Base-by-base conservation (phyloP, 257 asterid genomes). In the Anisodus tanguticus region DNA sequence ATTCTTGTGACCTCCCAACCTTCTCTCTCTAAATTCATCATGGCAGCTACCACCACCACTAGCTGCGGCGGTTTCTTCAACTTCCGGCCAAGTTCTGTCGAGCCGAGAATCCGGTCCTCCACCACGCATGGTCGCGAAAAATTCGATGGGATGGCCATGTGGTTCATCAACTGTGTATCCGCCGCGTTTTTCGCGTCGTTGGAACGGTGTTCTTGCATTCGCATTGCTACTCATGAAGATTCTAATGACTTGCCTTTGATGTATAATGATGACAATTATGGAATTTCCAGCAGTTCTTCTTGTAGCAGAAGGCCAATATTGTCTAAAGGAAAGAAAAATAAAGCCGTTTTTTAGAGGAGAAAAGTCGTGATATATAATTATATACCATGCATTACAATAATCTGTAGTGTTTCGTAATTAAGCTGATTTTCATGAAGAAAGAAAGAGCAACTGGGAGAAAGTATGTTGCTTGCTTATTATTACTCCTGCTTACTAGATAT, bases 141-240 rank as follows among this genome's bases (percentile, higher is more conserved):
- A 72, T 85, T 94, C 79, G 97, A 94, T 58, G 94, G 96, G 8
- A 88, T 91, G 59, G 94, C 94, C 41, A 94, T 87, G 92, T 92
- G 98, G 98, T 67, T 94, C 63, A 55, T 92, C 62, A 92, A 93
- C 84, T 91, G 98, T 62, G 88, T 94, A 37, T 86, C 97, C 7
- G 89, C 86, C 3, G 98, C 91, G 4, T 94, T 94, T 59, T 94
- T 94, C 72, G 97, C 95, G 0, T 94, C 98, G 39, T 72, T 94
- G 78, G 95, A 94, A n/a, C 89, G 93, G 54, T 94, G 97, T 82
- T 94, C 97, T 11, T 94, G 98, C 90, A 93, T 94, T 62, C 91
- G 95, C 59, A 90, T 94, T 22, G 81, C 95, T 6, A 93, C 97
- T 1, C 63, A 87, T 3, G 98, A 90, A 54, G 97, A 91, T 37